These are phyloP conservation scores for Cadophora sp. DNA, from an alignment of 2,329 filamentous ascomycete species.

Conservation along the genomic window DNA sequence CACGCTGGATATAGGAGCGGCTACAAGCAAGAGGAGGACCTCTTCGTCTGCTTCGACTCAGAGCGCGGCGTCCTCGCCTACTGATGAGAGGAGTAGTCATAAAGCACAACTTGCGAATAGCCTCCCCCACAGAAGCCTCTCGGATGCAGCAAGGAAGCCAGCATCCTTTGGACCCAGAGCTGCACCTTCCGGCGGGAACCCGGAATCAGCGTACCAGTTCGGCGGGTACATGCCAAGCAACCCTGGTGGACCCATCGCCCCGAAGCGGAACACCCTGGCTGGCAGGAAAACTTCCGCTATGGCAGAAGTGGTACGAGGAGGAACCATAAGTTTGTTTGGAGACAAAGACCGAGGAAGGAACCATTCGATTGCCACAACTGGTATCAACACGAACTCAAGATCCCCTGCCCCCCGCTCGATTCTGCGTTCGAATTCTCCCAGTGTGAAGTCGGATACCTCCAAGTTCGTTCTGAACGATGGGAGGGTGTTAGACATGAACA, in stretches of 20 bases:
- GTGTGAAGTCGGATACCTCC: conserved; percentile 43
- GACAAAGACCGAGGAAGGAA: conserved; percentile 37
- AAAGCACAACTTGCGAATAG: conserved; percentile 43
- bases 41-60: conserved; percentile 47
- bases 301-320: conserved; percentile 60
- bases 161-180: conserved; percentile 54
- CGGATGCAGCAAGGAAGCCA: conserved; percentile 58
- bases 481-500: conserved; percentile 69
- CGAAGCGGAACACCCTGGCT: conserved; percentile 59
- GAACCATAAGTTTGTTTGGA: conserved; percentile 55
- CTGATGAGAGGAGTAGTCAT: conserved; percentile 46
- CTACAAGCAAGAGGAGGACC: conserved; percentile 2
- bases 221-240: conserved; percentile 62
- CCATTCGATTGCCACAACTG: conserved; percentile 36
- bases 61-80: conserved; percentile 57
- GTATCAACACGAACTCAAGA: conserved; percentile 39
- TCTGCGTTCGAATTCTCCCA: conserved; percentile 42
- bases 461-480: conserved; percentile 63
- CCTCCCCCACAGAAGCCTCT: conserved; percentile 54
- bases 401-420: conserved; percentile 43
- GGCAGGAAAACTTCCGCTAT: conserved; percentile 54
- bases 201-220: conserved; percentile 66
- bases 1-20: conserved; percentile 47
- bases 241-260: conserved; percentile 48
- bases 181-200: conserved; percentile 47